Conservation (phyloP, 352 stramenopile species). For the Pythium biforme region DNA sequence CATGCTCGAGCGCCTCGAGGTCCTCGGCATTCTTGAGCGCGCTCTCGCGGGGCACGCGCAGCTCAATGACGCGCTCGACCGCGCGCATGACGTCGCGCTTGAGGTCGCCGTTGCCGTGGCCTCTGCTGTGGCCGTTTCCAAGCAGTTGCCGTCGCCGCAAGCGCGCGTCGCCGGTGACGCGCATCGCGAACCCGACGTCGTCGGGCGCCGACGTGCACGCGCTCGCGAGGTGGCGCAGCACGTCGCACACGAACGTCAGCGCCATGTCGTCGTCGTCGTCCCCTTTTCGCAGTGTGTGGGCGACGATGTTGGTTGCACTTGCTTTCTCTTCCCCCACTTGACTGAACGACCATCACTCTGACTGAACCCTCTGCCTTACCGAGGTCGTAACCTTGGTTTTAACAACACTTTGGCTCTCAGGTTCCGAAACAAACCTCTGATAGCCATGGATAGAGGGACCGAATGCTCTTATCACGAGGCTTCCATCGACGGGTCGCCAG, state of each 20-base stretch:
- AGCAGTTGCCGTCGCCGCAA: constrained; percentile 12
- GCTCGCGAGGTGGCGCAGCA: constrained; percentile 21
- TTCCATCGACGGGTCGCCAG: neutral
- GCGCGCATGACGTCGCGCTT: constrained; percentile 32
- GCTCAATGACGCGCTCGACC: constrained; percentile 47
- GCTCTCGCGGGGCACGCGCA: constrained; percentile 38
- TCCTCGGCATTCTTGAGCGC: constrained; percentile 26
- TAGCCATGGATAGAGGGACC: neutral
- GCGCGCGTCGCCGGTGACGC: neutral
- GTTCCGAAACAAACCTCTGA: no score
- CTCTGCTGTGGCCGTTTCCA: neutral
- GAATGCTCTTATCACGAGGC: neutral
- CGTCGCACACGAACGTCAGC: constrained; percentile 26
- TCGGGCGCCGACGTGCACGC: constrained; percentile 30
- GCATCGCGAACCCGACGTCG: constrained; percentile 24
- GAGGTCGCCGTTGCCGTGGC: constrained; percentile 5
- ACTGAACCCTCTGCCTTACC: constrained; percentile 3
- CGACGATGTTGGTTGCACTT: constrained; percentile 15
- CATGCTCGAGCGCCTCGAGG: constrained; percentile 36
- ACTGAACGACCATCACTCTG: constrained; percentile 24
- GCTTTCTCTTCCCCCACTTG: constrained; percentile 10
- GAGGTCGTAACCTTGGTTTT: neutral
- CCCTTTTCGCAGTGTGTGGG: neutral
- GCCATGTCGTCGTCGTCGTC: constrained; percentile 10
- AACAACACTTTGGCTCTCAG: no score